Base-by-base conservation (phyloP, 768 basidiomycete genomes). In the Russula abietina region DNA sequence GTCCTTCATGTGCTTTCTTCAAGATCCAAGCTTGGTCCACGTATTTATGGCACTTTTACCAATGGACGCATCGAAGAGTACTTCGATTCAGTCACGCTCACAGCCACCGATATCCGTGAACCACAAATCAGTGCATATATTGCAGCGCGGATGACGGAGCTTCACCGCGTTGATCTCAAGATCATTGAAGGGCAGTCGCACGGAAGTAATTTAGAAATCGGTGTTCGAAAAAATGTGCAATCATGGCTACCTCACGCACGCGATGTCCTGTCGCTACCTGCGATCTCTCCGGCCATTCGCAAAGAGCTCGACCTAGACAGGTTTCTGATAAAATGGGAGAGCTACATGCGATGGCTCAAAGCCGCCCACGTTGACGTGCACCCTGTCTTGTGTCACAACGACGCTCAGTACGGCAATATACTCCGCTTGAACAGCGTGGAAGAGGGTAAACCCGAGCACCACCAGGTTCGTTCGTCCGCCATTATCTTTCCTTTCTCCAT, bases 21-120 rank as follows among this genome's bases (percentile, higher is more conserved):
- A 11, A 79, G 79, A 62, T 98, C 94, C 75, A 82, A 81, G 67
- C 89, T 99, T 55, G 96, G 94, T 14, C 94, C 97, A 30, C 83
- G 85, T 66, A 84, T 99, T 28, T 93, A 91, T 71, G 97, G 97
- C 50, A 98, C 95, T 1, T 98, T 98, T 74, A 82, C 84, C 67
- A 99, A 98, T 73, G 97, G 97, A 39, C 87, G 97, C 26, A 78
- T 98, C 50, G 97, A 98, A 75, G 89, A 99, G 74, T 97, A 91
- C 75, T 98, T 98, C 72, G 84, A 94, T 64, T 93, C 93, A 17
- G 80, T 85, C 38, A 88, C 93, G 2, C 78, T 98, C 51, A 87
- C 84, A 0, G 79, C 90, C 14, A 73, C 80, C 46, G 92, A 97
- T 70, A 79, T 99, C 65, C 83, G 92, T 53, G 84, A 93, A 68